Evolutionary conservation across 805 yeast species (phyloP).

Genomic region (Candida argentea): DNA sequence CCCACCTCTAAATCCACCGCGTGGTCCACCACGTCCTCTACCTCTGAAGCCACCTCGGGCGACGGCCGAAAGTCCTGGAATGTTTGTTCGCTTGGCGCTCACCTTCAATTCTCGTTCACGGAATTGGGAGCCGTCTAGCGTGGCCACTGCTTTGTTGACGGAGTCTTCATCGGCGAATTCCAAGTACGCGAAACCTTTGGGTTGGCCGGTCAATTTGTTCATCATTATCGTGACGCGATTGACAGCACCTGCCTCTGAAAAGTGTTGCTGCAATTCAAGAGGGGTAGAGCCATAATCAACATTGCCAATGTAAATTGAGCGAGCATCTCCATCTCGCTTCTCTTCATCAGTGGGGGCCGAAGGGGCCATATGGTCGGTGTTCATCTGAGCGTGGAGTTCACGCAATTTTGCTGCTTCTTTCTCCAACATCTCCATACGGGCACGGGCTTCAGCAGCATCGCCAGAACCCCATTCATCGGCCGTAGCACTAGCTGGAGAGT

Average conservation of each 20-base stretch:
- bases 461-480: background rate
- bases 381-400: slow-evolving; percentile 3
- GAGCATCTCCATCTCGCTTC: slow-evolving; percentile 60
- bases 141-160: slow-evolving; percentile 52
- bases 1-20: slow-evolving; percentile 20
- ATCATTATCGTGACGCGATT: slow-evolving; percentile 70
- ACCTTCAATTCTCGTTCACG: slow-evolving; percentile 68
- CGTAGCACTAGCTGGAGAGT: background rate
- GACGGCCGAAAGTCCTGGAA: slow-evolving; percentile 50
- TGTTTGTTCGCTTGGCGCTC: slow-evolving; percentile 66
- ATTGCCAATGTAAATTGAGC: slow-evolving; percentile 75
- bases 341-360: slow-evolving; percentile 30
- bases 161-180: slow-evolving; percentile 66
- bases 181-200: slow-evolving; percentile 81
- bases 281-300: slow-evolving; percentile 77
- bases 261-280: slow-evolving; percentile 67
- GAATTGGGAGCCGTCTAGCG: slow-evolving; percentile 54
- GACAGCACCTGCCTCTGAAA: slow-evolving; percentile 59
- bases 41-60: slow-evolving; percentile 33
- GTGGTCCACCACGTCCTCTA: slow-evolving; percentile 11
- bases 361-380: slow-evolving; percentile 1
- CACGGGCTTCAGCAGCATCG: background rate
- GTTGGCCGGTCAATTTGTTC: slow-evolving; percentile 68
- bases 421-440: slow-evolving; percentile 1
- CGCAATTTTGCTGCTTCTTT: slow-evolving; percentile 2